Percentiles rank a stretch among this genome's conserved stretches.
Conservation (phyloP, 2,329 filamentous ascomycete species). For the Fusarium oligoseptatum region DNA sequence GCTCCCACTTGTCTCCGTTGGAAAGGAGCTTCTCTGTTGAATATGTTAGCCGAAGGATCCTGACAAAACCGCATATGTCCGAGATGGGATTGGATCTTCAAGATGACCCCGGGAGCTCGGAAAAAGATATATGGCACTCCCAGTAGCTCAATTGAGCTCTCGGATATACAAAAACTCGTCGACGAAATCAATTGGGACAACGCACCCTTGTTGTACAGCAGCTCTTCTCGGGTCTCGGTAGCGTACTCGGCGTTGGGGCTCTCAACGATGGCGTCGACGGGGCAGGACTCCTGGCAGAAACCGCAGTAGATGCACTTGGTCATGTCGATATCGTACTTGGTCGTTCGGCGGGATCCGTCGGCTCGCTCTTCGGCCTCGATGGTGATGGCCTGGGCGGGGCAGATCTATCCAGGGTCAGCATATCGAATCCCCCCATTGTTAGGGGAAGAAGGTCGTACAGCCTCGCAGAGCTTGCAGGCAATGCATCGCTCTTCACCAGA, state of each 20-base stretch:
- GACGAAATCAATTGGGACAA: conserved; percentile 15
- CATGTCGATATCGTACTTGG: conserved; percentile 99
- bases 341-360: conserved; percentile 94
- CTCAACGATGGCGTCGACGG: conserved; percentile 89
- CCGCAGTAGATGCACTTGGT: conserved; percentile 99
- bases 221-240: conserved; percentile 84
- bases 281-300: conserved; percentile 98
- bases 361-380: conserved; percentile 99
- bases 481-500: conserved; percentile 99
- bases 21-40: conserved; percentile 81
- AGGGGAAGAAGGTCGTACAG: too few relatives aligned
- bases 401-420: conserved; percentile 70
- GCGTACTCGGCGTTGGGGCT: conserved; percentile 74
- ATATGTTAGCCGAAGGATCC: conserved; percentile 35
- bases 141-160: conserved; percentile 1
- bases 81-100: background rate
- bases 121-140: background rate
- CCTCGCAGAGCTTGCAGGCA: conserved; percentile 99
- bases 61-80: conserved; percentile 15
- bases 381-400: conserved; percentile 97
- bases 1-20: conserved; percentile 98
- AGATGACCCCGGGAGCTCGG: background rate
- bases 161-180: background rate
- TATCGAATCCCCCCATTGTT: too few relatives aligned
- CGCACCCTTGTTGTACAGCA: conserved; percentile 92